Base-by-base conservation (phyloP, 495 filamentous ascomycete genomes). In the Filosporella fistucella region DNA sequence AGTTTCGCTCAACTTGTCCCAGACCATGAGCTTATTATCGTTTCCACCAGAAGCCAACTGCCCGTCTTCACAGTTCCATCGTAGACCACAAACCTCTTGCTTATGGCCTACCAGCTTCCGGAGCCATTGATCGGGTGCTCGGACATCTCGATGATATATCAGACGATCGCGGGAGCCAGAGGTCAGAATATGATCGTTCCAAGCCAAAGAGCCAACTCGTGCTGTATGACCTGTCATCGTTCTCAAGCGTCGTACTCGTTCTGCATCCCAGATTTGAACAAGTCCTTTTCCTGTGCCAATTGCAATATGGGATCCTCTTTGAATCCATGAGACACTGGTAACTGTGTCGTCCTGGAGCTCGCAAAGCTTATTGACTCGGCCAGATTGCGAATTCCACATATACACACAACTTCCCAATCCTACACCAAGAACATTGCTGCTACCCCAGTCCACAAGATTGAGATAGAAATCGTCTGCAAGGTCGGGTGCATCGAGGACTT, bases 401-500 rank as follows among this genome's bases (percentile, higher is more conserved):
- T 96, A 98, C n/a, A 98, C 93, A 42, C 87, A 91, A 23, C 82
- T 87, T 14, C 89, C 90, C 34, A 98, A 67, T 0, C 93, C 93
- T 23, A 98, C 93, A 12, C 89, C 94, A 7, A 98, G 68, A 18
- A 95, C 81, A 66, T 96, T 93, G 53, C 83, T 88, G 56, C 85
- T 91, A n/a, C 94, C 93, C 93, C 93, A 98, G 56, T 98, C 93
- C 1, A 98, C 91, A 21, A 98, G 66, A 56, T 98, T 98, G 24
- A 98, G 69, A 57, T 98, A 98, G 63, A 96, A 98, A 63, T 98
- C 94, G 56, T 98, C 93, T 22, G 90, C 90, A 13, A 98, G 65
- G 51, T 97, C 93, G 12, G 93, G 93, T 0, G 94, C 93, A 72
- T 98, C 93, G 3, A 98, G 73, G 6, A 98, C 93, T 64, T 97